A percentile compares a stretch with the other conserved stretches of the same genome.
These are phyloP conservation scores for Salicornia ramosissima DNA, from an alignment of 148 eudicot genomes.

Conservation along the genomic window DNA sequence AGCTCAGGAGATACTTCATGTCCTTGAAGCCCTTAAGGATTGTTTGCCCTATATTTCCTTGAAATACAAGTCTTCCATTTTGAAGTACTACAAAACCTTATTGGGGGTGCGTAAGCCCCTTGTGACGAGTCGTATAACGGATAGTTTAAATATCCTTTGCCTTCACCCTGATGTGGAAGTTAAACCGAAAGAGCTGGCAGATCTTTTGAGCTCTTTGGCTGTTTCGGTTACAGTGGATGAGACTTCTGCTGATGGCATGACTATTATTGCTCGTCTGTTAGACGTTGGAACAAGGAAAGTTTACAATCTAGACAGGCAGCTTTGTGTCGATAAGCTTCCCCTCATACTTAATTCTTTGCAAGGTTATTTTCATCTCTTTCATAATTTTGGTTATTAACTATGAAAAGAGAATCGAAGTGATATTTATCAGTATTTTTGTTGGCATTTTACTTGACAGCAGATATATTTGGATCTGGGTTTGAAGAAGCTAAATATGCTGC, in stretches of 20 bases:
- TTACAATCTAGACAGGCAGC: conserved; percentile 47
- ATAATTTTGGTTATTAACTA: background rate
- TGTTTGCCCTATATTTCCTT: conserved; percentile 64
- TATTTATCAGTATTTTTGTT: conserved; percentile 16
- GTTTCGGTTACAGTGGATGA: conserved; percentile 46
- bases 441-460: conserved; percentile 36
- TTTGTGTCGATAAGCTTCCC: conserved; percentile 77
- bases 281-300: conserved; percentile 77
- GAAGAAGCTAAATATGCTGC: conserved; percentile 83
- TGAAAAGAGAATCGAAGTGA: background rate
- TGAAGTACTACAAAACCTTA: conserved; percentile 68
- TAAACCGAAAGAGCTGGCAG: conserved; percentile 61
- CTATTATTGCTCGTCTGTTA: conserved; percentile 72
- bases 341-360: conserved; percentile 58
- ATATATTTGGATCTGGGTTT: conserved; percentile 69
- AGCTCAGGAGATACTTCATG: conserved; percentile 75
- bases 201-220: conserved; percentile 64
- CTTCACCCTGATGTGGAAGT: conserved; percentile 50
- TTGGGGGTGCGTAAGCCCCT: conserved; percentile 60
- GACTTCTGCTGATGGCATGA: conserved; percentile 80
- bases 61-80: conserved; percentile 48
- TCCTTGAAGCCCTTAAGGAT: conserved; percentile 75
- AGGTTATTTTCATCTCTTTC: conserved; percentile 38
- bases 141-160: conserved; percentile 60
- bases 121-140: conserved; percentile 76